These are phyloP conservation scores for Trametes cingulata DNA, from an alignment of 768 basidiomycete genomes.

Conservation along the genomic window DNA sequence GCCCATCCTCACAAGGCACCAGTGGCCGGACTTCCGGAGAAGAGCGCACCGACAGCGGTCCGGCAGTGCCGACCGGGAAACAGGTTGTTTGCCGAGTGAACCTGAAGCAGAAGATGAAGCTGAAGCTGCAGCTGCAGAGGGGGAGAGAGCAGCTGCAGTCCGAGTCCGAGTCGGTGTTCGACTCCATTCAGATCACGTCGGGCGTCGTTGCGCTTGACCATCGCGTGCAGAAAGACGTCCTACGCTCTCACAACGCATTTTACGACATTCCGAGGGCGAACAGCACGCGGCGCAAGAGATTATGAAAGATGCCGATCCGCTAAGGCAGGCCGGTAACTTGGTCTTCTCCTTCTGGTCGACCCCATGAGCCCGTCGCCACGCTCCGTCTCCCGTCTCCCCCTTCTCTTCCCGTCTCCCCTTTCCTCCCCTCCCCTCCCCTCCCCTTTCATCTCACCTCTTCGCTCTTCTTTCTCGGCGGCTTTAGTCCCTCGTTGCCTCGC, in stretches of 20 bases:
- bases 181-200: no score
- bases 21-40: no score
- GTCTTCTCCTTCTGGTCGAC: neutral
- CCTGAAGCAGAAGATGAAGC: no score
- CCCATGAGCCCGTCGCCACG: neutral
- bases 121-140: no score
- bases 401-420: neutral
- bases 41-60: no score
- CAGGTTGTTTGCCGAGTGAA: no score
- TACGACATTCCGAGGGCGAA: neutral
- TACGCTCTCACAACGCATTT: conserved; percentile 52
- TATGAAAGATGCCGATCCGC: neutral
- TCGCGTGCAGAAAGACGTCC: conserved; percentile 49
- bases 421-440: conserved; percentile 1
- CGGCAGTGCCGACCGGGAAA: no score
- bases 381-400: neutral
- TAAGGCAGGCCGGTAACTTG: neutral
- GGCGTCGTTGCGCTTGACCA: no score
- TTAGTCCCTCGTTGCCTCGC: conserved; percentile 3
- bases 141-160: no score
- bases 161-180: no score
- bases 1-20: no score
- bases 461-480: conserved; percentile 7
- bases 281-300: neutral
- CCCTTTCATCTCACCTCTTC: neutral